phyloP scores from a whole-genome alignment of 257 asterid species.

The Lithospermum erythrorhizon region DNA sequence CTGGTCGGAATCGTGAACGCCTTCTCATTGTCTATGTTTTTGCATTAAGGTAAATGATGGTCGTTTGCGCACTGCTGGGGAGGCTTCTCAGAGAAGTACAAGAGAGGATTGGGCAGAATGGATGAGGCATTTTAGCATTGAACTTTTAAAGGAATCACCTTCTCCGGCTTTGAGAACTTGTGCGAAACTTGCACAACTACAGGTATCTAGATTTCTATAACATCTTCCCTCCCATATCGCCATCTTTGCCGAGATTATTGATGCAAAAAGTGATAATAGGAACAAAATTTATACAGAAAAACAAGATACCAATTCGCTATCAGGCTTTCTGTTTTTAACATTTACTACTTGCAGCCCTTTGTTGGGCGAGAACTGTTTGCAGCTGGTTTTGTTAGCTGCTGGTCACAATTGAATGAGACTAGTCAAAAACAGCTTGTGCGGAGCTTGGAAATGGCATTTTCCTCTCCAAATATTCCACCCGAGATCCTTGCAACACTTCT shows the following conservation, averaged over 20 bases:
- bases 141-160: constrained; percentile 93
- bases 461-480: constrained; percentile 96
- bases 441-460: constrained; percentile 96
- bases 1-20: too few relatives aligned
- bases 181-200: constrained; percentile 94
- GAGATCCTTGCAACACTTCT: constrained; percentile 95
- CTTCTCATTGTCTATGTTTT: too few relatives aligned
- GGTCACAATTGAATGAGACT: constrained; percentile 78
- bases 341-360: constrained; percentile 60
- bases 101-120: constrained; percentile 99
- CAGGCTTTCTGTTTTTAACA: constrained; percentile 13
- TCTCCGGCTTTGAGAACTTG: constrained; percentile 96
- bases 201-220: constrained; percentile 34
- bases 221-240: constrained; percentile 6
- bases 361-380: constrained; percentile 98
- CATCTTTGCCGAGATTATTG: neutral
- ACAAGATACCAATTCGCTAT: neutral
- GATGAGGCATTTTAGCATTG: constrained; percentile 99
- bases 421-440: constrained; percentile 79
- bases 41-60: constrained; percentile 67
- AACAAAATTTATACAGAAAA: neutral
- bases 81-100: constrained; percentile 98
- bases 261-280: neutral
- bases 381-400: constrained; percentile 99
- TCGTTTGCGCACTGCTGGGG: constrained; percentile 86